phyloP scores from a whole-genome alignment of 768 basidiomycete species.

The Tulasnella sp. region DNA sequence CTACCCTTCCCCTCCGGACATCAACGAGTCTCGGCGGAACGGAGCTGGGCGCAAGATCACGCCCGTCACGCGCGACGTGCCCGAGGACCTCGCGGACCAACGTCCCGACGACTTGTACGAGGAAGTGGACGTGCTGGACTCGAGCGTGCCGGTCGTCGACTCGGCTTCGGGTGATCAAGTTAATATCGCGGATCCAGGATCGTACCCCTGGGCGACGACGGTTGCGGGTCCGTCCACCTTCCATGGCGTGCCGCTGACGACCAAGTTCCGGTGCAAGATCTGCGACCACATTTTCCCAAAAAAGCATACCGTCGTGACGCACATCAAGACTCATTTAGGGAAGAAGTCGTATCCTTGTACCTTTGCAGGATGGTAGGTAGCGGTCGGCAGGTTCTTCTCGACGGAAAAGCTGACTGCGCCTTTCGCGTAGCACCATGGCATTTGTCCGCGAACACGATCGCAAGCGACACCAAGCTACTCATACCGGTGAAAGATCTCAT shows the following conservation, averaged over 20 bases:
- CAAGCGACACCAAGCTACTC: constrained; percentile 19
- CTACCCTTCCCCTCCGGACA: neutral
- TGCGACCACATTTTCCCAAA: constrained; percentile 26
- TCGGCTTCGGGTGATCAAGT: neutral
- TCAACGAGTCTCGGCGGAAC: neutral
- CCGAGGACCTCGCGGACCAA: constrained; percentile 14
- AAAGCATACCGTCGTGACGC: constrained; percentile 25
- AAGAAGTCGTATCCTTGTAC: constrained; percentile 24
- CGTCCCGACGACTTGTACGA: constrained; percentile 17
- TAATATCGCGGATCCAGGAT: neutral
- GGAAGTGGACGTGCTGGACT: constrained; percentile 16
- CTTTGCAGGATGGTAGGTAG: constrained; percentile 15
- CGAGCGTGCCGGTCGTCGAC: neutral
- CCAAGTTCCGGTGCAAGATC: constrained; percentile 24
- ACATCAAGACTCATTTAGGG: constrained; percentile 23
- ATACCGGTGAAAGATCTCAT: constrained; percentile 16
- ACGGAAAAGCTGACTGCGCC: too few relatives aligned
- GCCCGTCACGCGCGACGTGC: constrained; percentile 16
- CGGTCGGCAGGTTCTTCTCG: neutral
- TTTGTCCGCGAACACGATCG: constrained; percentile 25
- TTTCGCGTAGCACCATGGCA: constrained; percentile 1
- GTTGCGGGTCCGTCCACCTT: neutral
- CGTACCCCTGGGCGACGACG: neutral
- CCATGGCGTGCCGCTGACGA: constrained; percentile 1
- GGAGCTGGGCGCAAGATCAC: constrained; percentile 24